A percentile compares a stretch with the other conserved stretches of the same genome.
These are phyloP conservation scores for Kodamaea hsintzibuensis DNA, from an alignment of 805 yeast species.

Conservation along the genomic window DNA sequence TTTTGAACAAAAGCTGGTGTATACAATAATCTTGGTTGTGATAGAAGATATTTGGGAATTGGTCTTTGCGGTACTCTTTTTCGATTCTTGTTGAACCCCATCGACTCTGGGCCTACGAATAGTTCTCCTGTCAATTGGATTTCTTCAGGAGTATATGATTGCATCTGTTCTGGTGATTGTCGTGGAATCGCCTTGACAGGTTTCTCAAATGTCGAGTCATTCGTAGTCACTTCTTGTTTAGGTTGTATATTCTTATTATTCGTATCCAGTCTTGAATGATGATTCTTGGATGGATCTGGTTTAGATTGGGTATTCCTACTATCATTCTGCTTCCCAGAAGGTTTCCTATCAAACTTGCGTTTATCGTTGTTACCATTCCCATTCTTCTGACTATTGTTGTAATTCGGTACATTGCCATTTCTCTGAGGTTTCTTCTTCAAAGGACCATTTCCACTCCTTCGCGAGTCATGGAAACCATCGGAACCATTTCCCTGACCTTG, in stretches of 20 bases:
- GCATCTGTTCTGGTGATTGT: conserved; percentile 19
- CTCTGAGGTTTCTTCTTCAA: conserved; percentile 6
- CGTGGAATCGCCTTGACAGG: conserved; percentile 22
- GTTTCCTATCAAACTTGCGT: conserved; percentile 4
- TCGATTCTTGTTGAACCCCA: conserved; percentile 26
- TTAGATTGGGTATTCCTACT: conserved; percentile 2
- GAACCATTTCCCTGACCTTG: conserved; percentile 2
- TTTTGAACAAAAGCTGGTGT: conserved; percentile 38
- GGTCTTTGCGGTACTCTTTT: conserved; percentile 22
- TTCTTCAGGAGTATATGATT: conserved; percentile 22
- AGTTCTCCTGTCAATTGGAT: conserved; percentile 29
- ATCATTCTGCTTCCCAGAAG: background rate
- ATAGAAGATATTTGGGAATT: conserved; percentile 35
- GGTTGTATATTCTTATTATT: background rate
- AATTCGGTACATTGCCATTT: background rate
- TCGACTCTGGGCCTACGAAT: conserved; percentile 26
- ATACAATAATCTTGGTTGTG: conserved; percentile 35
- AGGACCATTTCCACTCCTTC: conserved; percentile 11
- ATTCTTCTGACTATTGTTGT: conserved; percentile 2
- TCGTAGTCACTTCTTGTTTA: background rate
- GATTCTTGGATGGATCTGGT: background rate
- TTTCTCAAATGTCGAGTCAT: conserved; percentile 16
- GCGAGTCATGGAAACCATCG: conserved; percentile 5
- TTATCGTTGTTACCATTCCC: conserved; percentile 5
- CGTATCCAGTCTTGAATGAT: conserved; percentile 1